Evolutionary conservation across 2,329 filamentous ascomycete species (phyloP).

Genomic region (Leptodontidium sp.): DNA sequence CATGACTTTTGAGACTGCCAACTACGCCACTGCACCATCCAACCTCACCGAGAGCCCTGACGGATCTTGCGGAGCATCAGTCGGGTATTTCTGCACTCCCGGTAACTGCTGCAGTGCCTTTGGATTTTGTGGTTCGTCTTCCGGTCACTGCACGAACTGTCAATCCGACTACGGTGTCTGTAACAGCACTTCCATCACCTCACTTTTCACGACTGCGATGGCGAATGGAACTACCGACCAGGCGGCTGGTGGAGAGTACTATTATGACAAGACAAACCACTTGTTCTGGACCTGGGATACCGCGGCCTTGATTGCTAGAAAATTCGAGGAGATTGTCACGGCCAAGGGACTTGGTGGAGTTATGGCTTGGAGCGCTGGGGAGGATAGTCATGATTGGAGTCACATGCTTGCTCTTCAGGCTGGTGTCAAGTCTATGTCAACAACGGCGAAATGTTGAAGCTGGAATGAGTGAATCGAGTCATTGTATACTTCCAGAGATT

Average conservation of each 20-base stretch:
- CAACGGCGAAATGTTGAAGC: neutral
- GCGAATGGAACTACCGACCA: conserved; percentile 63
- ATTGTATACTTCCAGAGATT: too few relatives aligned
- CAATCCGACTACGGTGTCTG: conserved; percentile 27
- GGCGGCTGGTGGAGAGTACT: conserved; percentile 69
- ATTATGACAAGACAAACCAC: conserved; percentile 65
- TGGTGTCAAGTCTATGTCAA: conserved; percentile 20
- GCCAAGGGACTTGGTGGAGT: conserved; percentile 69
- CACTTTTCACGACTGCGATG: conserved; percentile 61
- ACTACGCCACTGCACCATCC: conserved; percentile 49
- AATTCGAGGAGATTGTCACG: conserved; percentile 67
- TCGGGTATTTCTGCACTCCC: conserved; percentile 21
- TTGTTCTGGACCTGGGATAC: conserved; percentile 82
- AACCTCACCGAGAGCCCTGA: conserved; percentile 35
- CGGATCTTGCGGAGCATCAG: conserved; percentile 29
- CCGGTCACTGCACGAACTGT: conserved; percentile 29
- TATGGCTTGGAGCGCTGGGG: conserved; percentile 78
- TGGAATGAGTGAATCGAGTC: too few relatives aligned
- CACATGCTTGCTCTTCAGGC: conserved; percentile 54
- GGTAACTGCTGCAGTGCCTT: conserved; percentile 30
- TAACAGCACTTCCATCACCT: conserved; percentile 10
- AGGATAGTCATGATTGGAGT: conserved; percentile 61
- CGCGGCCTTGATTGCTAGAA: conserved; percentile 63
- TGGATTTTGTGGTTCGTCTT: conserved; percentile 26
- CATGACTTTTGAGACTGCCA: conserved; percentile 32